A percentile compares a stretch with the other conserved stretches of the same genome.
phyloP scores from a whole-genome alignment of 2,329 filamentous ascomycete genomes.

The Fusarium virguliforme region DNA sequence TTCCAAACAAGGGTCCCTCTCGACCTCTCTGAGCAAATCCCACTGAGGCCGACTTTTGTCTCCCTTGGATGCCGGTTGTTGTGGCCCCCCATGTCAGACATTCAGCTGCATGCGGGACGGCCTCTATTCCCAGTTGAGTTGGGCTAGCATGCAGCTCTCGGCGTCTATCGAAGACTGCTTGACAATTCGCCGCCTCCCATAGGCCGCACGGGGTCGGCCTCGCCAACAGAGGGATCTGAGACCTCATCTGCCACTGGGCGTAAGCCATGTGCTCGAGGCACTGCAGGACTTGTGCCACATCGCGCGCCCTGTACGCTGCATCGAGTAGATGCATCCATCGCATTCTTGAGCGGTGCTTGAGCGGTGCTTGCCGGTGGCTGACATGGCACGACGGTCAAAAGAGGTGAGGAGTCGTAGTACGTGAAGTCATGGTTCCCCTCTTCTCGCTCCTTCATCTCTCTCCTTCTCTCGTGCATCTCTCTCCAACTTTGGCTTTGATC shows the following conservation, averaged over 20 bases:
- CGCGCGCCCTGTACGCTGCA: neutral
- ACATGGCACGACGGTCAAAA: neutral
- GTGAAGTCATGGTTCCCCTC: constrained; percentile 8
- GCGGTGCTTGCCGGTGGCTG: constrained; percentile 18
- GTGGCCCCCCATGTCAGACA: constrained; percentile 2
- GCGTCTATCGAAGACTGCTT: constrained; percentile 15
- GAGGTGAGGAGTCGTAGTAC: constrained; percentile 1
- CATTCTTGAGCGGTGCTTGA: neutral
- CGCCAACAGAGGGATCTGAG: constrained; percentile 3
- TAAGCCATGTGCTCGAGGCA: neutral
- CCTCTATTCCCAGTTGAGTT: constrained; percentile 15
- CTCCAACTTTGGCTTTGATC: neutral
- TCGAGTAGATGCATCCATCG: neutral
- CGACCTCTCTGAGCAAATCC: neutral
- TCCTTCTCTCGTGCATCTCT: neutral
- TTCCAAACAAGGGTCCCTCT: neutral
- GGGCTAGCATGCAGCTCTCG: constrained; percentile 11
- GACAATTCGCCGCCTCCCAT: constrained; percentile 11
- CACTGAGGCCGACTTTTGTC: neutral
- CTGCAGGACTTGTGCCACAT: neutral
- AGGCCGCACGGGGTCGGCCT: neutral
- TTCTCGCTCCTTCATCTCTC: neutral
- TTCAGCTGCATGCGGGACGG: constrained; percentile 5
- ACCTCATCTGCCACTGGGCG: constrained; percentile 8
- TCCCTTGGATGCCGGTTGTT: neutral